Evolutionary conservation across 2,329 filamentous ascomycete genomes (phyloP), one percentile per base, ranked within the genome.

Genomic region (Neofusicoccum sp.): DNA sequence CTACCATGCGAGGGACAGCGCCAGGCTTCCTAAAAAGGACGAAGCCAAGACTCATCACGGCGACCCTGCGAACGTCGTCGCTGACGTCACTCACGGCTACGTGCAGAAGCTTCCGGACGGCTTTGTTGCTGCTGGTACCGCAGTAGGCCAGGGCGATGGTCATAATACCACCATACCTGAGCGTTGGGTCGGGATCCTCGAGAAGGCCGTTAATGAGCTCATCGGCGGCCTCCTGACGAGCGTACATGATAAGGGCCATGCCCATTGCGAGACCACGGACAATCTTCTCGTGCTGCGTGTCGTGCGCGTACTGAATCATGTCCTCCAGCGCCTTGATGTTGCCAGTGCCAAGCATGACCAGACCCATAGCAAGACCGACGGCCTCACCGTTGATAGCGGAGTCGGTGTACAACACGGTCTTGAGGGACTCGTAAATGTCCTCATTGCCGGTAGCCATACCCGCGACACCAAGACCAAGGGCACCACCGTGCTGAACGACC

Each of bases 241-340:
- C 93, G 71, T 95, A 99, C 94, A 98, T 98, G 81, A 99, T 97
- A 64, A 99, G 83, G 9, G 95, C 93, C 92, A 99, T 98, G 64
- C 95, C 95, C 68, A 99, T 86, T 36, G 95, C 94, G 64, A 97
- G 87, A 74, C 95, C 95, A 56, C 95, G 92, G 29, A 99, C 93
- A 73, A 96, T 98, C 85, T 99, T 99, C 82, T 99, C 95, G 79
- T 99, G 95, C 66, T 96, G 94, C 1, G 95, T 99, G 69, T 99
- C 95, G 73, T 97, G 95, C 3, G 95, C 93, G 73, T 99, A 99
- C 50, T 93, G 90, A 64, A 97, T 95, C 94, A 99, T 97, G 70
- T 96, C 92, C 74, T 97, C 92, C 6, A 99, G 80, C 7, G 93
- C 93, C 76, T 91, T 93, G 74, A 93, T 89, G 75, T 97, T 97